Evolutionary conservation across 208 protist genomes (phyloP).

Genomic region (Leishmania lainsoni): DNA sequence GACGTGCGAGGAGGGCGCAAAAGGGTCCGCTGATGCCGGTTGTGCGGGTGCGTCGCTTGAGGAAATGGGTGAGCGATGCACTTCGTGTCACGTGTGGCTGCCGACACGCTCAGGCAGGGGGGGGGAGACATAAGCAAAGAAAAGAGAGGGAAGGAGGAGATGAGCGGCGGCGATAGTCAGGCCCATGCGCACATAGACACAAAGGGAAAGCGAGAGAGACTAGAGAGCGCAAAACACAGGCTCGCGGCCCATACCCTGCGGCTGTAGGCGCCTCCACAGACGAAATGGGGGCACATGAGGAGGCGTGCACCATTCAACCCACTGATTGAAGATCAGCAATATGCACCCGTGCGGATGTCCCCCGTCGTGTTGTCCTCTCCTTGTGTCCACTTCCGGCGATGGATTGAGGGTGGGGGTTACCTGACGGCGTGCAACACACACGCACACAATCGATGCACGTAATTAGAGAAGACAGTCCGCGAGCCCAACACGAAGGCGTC

Average conservation of each 20-base stretch:
- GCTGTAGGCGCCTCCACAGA: background rate
- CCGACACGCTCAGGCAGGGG: background rate
- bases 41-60: background rate
- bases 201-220: background rate
- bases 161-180: background rate
- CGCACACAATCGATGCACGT: background rate
- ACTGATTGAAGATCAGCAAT: background rate
- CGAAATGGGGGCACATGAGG: background rate
- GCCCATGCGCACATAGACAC: background rate
- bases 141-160: background rate
- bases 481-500: background rate
- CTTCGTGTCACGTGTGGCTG: background rate
- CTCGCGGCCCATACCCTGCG: background rate
- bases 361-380: background rate
- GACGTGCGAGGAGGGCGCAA: too few relatives aligned
- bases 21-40: too few relatives aligned
- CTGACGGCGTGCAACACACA: background rate
- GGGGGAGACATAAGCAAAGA: background rate
- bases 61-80: background rate
- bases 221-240: too few relatives aligned
- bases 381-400: background rate
- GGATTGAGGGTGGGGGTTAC: background rate
- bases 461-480: background rate
- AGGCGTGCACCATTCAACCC: background rate
- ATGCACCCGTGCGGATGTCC: background rate